phyloP scores from a whole-genome alignment of 2,329 filamentous ascomycete genomes.

The Talaromyces sp. region DNA sequence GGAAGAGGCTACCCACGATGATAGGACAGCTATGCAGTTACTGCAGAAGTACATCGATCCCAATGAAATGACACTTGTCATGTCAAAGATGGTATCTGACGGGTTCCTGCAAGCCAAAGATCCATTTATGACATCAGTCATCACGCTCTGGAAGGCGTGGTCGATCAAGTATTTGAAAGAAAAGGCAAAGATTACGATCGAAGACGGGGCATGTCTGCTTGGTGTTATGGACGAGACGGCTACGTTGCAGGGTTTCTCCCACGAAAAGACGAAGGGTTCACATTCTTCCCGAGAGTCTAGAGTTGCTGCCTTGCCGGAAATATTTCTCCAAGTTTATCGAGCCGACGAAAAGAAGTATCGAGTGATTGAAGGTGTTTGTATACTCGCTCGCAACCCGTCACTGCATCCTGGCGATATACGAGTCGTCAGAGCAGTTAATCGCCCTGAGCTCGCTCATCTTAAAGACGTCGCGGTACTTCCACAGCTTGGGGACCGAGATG shows the following conservation, averaged over 20 bases:
- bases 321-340: constrained; percentile 79
- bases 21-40: constrained; percentile 61
- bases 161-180: constrained; percentile 87
- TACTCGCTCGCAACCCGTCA: constrained; percentile 88
- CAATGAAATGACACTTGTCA: constrained; percentile 70
- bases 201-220: constrained; percentile 80
- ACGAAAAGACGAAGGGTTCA: constrained; percentile 39
- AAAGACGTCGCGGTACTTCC: constrained; percentile 86
- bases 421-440: constrained; percentile 78
- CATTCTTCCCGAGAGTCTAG: constrained; percentile 40
- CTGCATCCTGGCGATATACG: constrained; percentile 90
- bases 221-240: constrained; percentile 84
- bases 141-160: constrained; percentile 85
- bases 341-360: constrained; percentile 55
- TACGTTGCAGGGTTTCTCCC: constrained; percentile 67
- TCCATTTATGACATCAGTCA: constrained; percentile 74
- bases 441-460: constrained; percentile 68
- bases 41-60: constrained; percentile 77
- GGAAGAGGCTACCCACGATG: constrained; percentile 65
- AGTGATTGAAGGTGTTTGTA: constrained; percentile 71
- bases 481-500: constrained; percentile 73
- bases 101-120: constrained; percentile 74
- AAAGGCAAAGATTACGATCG: constrained; percentile 79
- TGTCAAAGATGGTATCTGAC: constrained; percentile 72
- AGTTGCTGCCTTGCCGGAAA: constrained; percentile 65